Base-by-base conservation (phyloP, 495 filamentous ascomycete species). In the Trichoderma orchidacearum region DNA sequence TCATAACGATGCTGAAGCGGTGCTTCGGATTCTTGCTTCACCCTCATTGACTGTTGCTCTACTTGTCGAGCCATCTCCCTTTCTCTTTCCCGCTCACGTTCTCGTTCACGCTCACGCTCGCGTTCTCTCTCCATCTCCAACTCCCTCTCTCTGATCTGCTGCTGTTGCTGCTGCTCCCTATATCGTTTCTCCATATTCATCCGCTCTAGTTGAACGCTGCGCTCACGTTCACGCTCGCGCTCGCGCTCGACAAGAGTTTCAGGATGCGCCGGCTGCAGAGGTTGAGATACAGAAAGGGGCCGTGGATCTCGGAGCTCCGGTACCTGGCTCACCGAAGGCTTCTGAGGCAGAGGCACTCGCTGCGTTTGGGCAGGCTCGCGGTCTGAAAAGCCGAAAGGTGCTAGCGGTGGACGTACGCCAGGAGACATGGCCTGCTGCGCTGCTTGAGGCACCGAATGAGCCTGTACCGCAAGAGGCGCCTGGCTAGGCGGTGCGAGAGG, bases 21-120 rank as follows among this genome's bases (percentile, higher is more conserved):
- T 13, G 68, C 59, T 30, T 76, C 73, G 1, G 67, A 71, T 55
- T 77, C 75, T 57, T 74, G 72, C 60, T 75, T 75, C 36, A 74
- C 68, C 17, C 69, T 70, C 51, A 70, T 48, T 18, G 62, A 66
- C 35, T 63, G 66, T 17, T 60, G 66, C n/a, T 63, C 59, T 45
- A 62, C 60, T 41, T 63, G 64, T 13, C 64, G 63, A 35, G 56
- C 60, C 31, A 62, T 62, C 55, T 67, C 66, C 12, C 67, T 59
- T 56, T 67, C 66, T 15, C 53, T 21, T 50, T 65, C 64, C 29
- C 60, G 56, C 36, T 67, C 64, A 32, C 56, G 15, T 35, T 67
- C 63, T 25, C 63, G 64, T 45, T 69, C 62, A 51, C 65, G 61
- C 1, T 54, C 52, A 12, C 36, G 31, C 32, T 56, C 36, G 0